A percentile compares a stretch with the other conserved stretches of the same genome.
phyloP scores from a whole-genome alignment of 768 basidiomycete species.

The Boletus fagicola region DNA sequence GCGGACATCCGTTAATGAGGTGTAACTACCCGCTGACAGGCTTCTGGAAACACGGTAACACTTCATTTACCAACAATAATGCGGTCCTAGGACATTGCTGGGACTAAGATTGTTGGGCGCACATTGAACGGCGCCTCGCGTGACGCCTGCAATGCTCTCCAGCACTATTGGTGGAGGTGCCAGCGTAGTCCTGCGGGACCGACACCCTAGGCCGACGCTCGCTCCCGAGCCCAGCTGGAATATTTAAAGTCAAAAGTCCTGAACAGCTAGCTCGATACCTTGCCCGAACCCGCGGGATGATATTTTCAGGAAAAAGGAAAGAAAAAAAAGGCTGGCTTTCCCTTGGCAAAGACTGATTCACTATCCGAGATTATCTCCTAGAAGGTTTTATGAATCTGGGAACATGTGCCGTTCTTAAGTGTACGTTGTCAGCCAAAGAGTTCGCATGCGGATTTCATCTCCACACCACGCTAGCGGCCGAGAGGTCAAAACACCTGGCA shows the following conservation, averaged over 20 bases:
- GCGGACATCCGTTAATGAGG: conserved; percentile 1
- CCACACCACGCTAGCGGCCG: not conserved
- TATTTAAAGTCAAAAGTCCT: not conserved
- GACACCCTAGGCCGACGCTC: not conserved
- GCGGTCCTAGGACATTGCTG: not conserved
- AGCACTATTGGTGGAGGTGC: not conserved
- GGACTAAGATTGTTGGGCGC: not conserved
- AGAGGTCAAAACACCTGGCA: not conserved
- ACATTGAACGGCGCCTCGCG: conserved; percentile 6
- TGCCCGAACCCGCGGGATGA: not conserved
- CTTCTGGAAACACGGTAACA: conserved; percentile 1
- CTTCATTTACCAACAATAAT: conserved; percentile 3
- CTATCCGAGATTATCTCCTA: not conserved
- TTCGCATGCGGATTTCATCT: conserved; percentile 8
- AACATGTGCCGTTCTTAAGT: not conserved
- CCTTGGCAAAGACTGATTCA: not conserved
- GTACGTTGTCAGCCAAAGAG: conserved; percentile 3
- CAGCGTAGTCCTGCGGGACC: not conserved
- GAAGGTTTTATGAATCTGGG: conserved; percentile 13
- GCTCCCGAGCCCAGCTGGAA: not conserved
- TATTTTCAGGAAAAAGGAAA: not conserved
- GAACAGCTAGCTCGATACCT: not conserved
- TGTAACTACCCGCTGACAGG: not conserved
- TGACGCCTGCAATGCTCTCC: not conserved
- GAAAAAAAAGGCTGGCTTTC: not conserved